These are phyloP conservation scores for Podospora appendiculata DNA, from an alignment of 495 filamentous ascomycete genomes.

Conservation along the genomic window DNA sequence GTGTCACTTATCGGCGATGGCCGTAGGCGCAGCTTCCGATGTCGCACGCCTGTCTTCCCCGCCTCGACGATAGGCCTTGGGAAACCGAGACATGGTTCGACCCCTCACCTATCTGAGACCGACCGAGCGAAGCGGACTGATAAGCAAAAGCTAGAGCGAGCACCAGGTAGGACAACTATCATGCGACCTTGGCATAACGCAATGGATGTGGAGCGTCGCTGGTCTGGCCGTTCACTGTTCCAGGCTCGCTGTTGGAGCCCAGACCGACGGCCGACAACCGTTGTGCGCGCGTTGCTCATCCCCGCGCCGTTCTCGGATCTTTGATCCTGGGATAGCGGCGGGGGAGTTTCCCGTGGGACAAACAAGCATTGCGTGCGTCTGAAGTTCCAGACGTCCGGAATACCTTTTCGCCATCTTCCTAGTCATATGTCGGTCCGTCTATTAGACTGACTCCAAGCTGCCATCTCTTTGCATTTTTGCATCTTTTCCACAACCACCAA, in stretches of 20 bases:
- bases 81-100: neutral
- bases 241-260: neutral
- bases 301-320: constrained; percentile 6
- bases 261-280: neutral
- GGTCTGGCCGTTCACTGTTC: neutral
- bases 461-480: no score
- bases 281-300: neutral
- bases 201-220: no score
- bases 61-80: neutral
- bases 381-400: neutral
- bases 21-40: neutral
- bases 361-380: neutral
- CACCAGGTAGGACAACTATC: no score
- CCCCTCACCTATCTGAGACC: neutral
- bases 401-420: neutral
- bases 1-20: no score
- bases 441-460: neutral
- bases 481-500: no score
- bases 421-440: neutral
- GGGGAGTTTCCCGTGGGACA: no score
- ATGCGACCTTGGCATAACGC: no score
- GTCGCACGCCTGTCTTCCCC: no score
- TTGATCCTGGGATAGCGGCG: neutral
- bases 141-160: no score
- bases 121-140: no score